Evolutionary conservation across 148 eudicot species (phyloP).

Genomic region (Salicornia ramosissima): DNA sequence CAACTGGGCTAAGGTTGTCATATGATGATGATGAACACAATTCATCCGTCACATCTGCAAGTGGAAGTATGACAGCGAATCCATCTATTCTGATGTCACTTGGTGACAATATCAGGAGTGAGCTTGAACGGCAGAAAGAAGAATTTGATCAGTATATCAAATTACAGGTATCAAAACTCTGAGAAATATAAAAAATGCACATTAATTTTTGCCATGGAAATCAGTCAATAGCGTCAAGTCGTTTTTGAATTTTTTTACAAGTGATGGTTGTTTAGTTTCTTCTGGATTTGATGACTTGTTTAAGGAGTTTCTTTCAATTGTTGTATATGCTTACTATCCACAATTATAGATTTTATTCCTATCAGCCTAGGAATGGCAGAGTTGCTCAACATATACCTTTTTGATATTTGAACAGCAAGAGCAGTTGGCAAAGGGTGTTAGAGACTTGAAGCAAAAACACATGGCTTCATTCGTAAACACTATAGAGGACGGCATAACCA

Average conservation of each 20-base stretch:
- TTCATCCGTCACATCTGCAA: conserved; percentile 86
- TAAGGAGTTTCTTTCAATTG: not conserved
- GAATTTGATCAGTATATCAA: conserved; percentile 73
- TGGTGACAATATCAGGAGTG: conserved; percentile 55
- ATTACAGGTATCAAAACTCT: conserved; percentile 51
- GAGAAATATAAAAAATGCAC: not conserved
- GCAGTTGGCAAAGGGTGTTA: conserved; percentile 59
- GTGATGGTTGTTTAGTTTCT: too few species aligned
- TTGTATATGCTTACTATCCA: not conserved
- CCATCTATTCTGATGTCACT: conserved; percentile 55
- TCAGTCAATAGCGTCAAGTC: not conserved
- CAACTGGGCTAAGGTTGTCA: conserved; percentile 83
- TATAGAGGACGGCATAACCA: conserved; percentile 55
- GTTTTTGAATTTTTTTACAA: not conserved
- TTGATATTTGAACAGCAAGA: conserved; percentile 56
- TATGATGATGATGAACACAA: conserved; percentile 93
- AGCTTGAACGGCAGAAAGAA: conserved; percentile 71
- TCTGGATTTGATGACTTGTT: too few species aligned
- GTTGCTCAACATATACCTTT: not conserved
- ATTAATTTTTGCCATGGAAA: not conserved
- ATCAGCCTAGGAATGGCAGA: not conserved
- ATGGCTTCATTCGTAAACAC: conserved; percentile 54
- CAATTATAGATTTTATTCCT: not conserved
- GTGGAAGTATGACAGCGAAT: conserved; percentile 66
- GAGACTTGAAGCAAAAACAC: conserved; percentile 71